phyloP scores from a whole-genome alignment of 2,329 filamentous ascomycete species.

The Ophiostoma australiae region DNA sequence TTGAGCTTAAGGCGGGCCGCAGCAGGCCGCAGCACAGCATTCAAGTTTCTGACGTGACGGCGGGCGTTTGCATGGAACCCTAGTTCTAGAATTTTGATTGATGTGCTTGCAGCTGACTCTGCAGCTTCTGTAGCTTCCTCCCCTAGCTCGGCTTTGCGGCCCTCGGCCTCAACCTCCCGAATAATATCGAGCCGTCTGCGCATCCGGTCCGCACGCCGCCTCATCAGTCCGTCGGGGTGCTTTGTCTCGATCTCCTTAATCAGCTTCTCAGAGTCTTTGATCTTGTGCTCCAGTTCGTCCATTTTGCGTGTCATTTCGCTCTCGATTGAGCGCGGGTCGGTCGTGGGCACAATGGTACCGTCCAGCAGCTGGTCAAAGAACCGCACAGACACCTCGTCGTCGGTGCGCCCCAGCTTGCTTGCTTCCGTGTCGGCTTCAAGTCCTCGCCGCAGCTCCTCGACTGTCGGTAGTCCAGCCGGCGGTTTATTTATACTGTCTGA shows the following conservation, averaged over 20 bases:
- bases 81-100: constrained; percentile 26
- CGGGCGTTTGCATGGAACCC: constrained; percentile 29
- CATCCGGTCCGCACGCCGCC: constrained; percentile 22
- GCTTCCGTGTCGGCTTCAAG: not conserved
- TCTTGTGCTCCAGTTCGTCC: constrained; percentile 35
- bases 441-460: constrained; percentile 7
- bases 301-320: constrained; percentile 39
- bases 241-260: constrained; percentile 30
- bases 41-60: constrained; percentile 31
- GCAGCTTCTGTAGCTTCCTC: constrained; percentile 26
- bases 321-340: constrained; percentile 39
- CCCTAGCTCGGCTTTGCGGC: constrained; percentile 28
- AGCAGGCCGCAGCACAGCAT: constrained; percentile 31
- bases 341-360: constrained; percentile 39
- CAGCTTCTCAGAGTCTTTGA: constrained; percentile 30
- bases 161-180: constrained; percentile 9
- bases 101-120: not conserved
- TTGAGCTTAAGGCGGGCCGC: constrained; percentile 37
- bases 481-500: not conserved
- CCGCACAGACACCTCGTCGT: constrained; percentile 34
- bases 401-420: not conserved
- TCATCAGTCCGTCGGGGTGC: constrained; percentile 9
- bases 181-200: constrained; percentile 25
- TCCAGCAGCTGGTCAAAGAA: constrained; percentile 47
- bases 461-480: not conserved